Evolutionary conservation across 345 rosid species (phyloP), one percentile per base, ranked within the genome.

Genomic region (Arabidopsis suecica): DNA sequence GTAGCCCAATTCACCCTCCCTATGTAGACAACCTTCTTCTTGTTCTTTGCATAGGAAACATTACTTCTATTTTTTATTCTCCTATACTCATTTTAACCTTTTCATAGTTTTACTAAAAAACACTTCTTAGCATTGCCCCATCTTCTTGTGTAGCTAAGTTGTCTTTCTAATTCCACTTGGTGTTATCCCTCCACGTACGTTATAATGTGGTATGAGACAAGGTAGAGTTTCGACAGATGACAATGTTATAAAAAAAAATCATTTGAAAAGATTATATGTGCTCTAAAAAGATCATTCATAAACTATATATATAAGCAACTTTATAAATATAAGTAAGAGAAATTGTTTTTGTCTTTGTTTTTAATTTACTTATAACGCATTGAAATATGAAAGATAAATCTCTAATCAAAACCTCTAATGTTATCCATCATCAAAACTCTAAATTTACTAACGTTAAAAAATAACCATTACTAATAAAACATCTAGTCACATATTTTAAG

Each of bases 21-120:
- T 77, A 71, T 59, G 78, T 76, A 74, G 84, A 81, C 94, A 89
- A 72, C 65, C 47, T 73, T 68, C 74, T 73, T 78, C 70, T 61
- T 86, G 89, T 79, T 86, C 61, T 78, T 36, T 78, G 54, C 83
- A 51, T 76, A 87, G 88, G 88, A 89, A 84, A 86, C 94, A 84
- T 81, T 45, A 73, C 65, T 38, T 68, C 83, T 66, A 71, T 69
- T 77, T 76, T 75, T 42, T 83, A 73, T 80, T 72, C 72, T 20
- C 61, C 47, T 74, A 57, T 72, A 72, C 75, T 78, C 81, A 78
- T 80, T 77, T 45, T 62, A 44, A 70, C 66, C 45, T 57, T 56
- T 63, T 58, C 49, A 9, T 59, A 23, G 9, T 72, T 57, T 42
- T 61, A 51, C 25, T 44, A 47, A 36, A 45, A 23, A 36, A 32